Percentiles rank a stretch among this genome's conserved stretches.
These are phyloP conservation scores for Endocalyx cinctus DNA, from an alignment of 2,329 filamentous ascomycete genomes.

Conservation along the genomic window DNA sequence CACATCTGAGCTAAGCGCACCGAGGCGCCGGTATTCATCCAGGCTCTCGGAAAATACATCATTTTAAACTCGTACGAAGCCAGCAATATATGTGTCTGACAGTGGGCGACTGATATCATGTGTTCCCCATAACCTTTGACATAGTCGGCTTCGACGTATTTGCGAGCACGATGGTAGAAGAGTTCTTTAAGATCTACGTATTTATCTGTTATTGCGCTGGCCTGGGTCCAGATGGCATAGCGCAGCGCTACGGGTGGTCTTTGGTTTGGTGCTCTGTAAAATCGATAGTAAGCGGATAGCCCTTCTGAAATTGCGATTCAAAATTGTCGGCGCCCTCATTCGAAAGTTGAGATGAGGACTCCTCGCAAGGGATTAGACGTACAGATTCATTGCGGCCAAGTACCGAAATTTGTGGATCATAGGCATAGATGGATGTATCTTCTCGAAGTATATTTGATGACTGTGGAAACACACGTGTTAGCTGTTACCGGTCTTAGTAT, in stretches of 20 bases:
- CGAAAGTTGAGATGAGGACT: background rate
- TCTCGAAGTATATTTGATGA: conserved; percentile 84
- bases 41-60: conserved; percentile 95
- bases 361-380: conserved; percentile 22
- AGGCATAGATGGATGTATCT: conserved; percentile 78
- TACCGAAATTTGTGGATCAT: conserved; percentile 90
- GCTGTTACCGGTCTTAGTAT: background rate
- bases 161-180: conserved; percentile 85
- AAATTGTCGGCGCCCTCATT: too few relatives aligned
- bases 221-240: conserved; percentile 94
- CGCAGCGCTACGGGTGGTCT: conserved; percentile 82
- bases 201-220: conserved; percentile 80
- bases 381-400: conserved; percentile 81
- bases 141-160: conserved; percentile 85
- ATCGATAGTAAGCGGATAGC: conserved; percentile 2
- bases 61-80: conserved; percentile 90
- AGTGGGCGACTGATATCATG: conserved; percentile 80
- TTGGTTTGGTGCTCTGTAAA: conserved; percentile 64
- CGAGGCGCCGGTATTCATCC: conserved; percentile 83
- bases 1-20: conserved; percentile 81
- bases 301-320: conserved; percentile 1
- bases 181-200: conserved; percentile 75
- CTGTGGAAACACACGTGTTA: conserved; percentile 41
- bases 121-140: conserved; percentile 89
- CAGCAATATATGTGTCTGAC: conserved; percentile 77